These are phyloP conservation scores for Solanum ossicruentum DNA, from an alignment of 257 asterid species.

Conservation along the genomic window DNA sequence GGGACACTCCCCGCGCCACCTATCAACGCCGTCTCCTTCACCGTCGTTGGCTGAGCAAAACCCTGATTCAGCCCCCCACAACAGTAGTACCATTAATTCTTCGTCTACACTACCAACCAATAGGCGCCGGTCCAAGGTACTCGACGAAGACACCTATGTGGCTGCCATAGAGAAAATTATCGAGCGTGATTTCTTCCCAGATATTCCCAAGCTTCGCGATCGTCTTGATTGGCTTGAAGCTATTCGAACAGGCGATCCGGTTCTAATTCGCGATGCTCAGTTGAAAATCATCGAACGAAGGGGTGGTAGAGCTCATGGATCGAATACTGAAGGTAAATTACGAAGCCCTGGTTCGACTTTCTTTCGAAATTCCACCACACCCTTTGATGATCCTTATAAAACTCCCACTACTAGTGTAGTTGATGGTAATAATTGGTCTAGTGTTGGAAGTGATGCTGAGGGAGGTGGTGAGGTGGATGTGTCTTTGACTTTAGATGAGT, in stretches of 20 bases:
- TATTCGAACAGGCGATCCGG: slow-evolving; percentile 60
- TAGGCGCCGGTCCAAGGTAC: slow-evolving; percentile 19
- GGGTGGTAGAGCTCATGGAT: slow-evolving; percentile 25
- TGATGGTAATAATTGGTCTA: background rate
- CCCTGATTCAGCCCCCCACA: slow-evolving; percentile 1
- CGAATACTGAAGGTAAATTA: slow-evolving; percentile 15
- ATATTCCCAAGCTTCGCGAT: slow-evolving; percentile 84
- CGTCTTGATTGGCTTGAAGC: slow-evolving; percentile 97
- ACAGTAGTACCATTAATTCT: background rate
- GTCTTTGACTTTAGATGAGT: slow-evolving; percentile 55
- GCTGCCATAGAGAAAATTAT: slow-evolving; percentile 87
- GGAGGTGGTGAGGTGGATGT: slow-evolving; percentile 14
- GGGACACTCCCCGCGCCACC: slow-evolving; percentile 89
- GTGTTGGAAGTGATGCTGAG: slow-evolving; percentile 10
- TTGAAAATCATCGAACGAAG: slow-evolving; percentile 89
- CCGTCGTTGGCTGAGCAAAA: slow-evolving; percentile 17
- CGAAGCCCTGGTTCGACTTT: slow-evolving; percentile 65
- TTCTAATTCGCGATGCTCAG: slow-evolving; percentile 85
- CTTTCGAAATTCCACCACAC: slow-evolving; percentile 61
- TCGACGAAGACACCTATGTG: slow-evolving; percentile 78
- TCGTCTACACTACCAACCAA: background rate
- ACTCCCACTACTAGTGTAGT: background rate
- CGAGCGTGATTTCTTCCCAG: slow-evolving; percentile 93
- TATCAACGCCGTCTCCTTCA: slow-evolving; percentile 60
- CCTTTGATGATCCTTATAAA: slow-evolving; percentile 12